phyloP scores from a whole-genome alignment of 345 rosid genomes.

The Balakata baccata region DNA sequence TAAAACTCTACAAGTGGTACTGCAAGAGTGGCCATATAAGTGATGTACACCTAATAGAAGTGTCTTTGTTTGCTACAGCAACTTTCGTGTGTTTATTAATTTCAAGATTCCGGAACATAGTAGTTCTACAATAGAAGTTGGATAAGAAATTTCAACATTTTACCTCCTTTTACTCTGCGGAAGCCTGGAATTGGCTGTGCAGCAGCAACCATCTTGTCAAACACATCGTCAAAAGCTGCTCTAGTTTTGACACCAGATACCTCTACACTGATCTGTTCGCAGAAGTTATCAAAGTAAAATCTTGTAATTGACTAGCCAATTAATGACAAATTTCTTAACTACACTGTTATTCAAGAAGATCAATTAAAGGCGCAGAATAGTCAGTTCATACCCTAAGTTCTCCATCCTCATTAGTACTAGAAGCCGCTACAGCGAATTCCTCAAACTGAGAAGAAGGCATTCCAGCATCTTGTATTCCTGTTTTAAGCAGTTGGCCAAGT shows the following conservation, averaged over 20 bases:
- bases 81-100: neutral
- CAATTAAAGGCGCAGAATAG: neutral
- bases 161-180: constrained; percentile 94
- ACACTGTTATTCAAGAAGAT: neutral
- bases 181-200: constrained; percentile 98
- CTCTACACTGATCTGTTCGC: constrained; percentile 55
- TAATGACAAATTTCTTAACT: neutral
- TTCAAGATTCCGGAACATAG: neutral
- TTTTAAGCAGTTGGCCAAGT: constrained; percentile 10
- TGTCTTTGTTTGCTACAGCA: neutral
- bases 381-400: constrained; percentile 44
- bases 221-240: constrained; percentile 58
- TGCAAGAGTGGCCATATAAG: no score
- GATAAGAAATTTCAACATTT: neutral
- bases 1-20: no score
- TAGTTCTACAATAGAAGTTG: neutral
- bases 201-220: constrained; percentile 83
- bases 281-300: neutral
- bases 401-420: constrained; percentile 20
- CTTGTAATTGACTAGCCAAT: neutral
- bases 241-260: constrained; percentile 65
- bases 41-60: neutral
- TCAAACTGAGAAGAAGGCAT: constrained; percentile 47
- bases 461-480: constrained; percentile 45
- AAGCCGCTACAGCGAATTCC: constrained; percentile 37